Base-by-base conservation (phyloP, 768 basidiomycete genomes). In the Russula lepida region DNA sequence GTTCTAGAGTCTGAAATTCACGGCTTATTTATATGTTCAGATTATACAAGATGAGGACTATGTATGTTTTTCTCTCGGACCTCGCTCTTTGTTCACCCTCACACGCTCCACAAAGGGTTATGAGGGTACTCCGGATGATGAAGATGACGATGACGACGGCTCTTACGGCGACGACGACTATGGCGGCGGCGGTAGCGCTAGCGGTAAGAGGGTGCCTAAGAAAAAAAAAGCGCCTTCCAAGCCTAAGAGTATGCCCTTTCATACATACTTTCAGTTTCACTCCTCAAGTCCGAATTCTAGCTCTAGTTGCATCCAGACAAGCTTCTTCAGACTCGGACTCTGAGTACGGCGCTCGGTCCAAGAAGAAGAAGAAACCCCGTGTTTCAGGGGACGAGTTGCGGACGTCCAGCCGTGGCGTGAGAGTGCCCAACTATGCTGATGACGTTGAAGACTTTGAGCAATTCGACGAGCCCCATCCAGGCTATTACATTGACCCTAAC, bases 351-450 rank as follows among this genome's bases (percentile, higher is more conserved):
- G 81, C 87, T 33, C 85, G 88, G 58, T 82, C 90, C 67, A 91
- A 89, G 80, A 91, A 88, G 77, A 92, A 91, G 80, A 90, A 86
- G 76, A 84, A 80, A 69, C 62, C 80, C 69, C 66, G 72, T 74
- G 59, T 70, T 37, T 78, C 84, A 17, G 78, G 76, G 17, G 86
- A 88, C 64, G 90, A 92, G 72, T 74, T 92, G 54, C 88, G 91
- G 63, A 82, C 91, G 54, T 91, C 81, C 52, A 78, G 82, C 50
- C 83, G 88, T 41, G 88, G 89, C 57, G 84, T 77, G 70, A 89
- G 84, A 73, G 80, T 91, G 59, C 89, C 89, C 41, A 93, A 93
- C 73, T 93, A 93, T 71, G 75, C 85, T 66, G 89, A 92, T 69
- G 81, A 80, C 39, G 76, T 74, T 15, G 74, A 76, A 54, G 87